Base-by-base conservation (phyloP, 305 asterid species). In the Ilex paraguariensis region DNA sequence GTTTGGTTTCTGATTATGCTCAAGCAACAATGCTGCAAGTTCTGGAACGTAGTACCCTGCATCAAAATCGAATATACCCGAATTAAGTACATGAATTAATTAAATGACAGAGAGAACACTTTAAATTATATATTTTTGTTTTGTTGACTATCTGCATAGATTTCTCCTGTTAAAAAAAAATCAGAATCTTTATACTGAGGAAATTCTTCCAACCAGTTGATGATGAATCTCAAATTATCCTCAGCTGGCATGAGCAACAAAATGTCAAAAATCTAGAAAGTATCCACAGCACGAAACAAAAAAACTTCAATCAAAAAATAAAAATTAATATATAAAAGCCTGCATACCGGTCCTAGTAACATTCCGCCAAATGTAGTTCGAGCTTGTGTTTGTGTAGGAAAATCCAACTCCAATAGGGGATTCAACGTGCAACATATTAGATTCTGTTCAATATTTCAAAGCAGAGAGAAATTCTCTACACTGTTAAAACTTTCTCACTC, bases 31-130 rank as follows among this genome's bases (percentile, higher is more conserved):
- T 77, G 68, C 57, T 7, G 86, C 89, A 33, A 83, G 70, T 45
- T 83, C 86, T 44, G 89, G 86, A 52, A 83, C 82, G 73, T 83
- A 83, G 66, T 83, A 86, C 60, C 89, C 89, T 83, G 73, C 73
- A 36, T 36, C 42, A 5, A 36, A 36, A 31, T 21, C 28, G 28
- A 21, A 21, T 21, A 21, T 21, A 21, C 28, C 28, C 28, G 28
- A 21, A 39, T 13, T 8, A 63, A 66, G 28, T 21, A 51, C 70
- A 67, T 64, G 59, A 32, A 31, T 31, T 30, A 59, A 30, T 16
- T 57, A 14, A 31, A 10, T 39, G 40, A 16, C 11, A 68, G 54
- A 63, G 77, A 21, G 28, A 21, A 21, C 28, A 21, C 28, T 36
- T 33, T 2, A 5, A 21, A 1, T 36, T 36, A 36, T 36, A 8